A percentile compares a stretch with the other conserved stretches of the same genome.
Conservation (phyloP, 495 filamentous ascomycete species). For the Daldinia loculata region DNA sequence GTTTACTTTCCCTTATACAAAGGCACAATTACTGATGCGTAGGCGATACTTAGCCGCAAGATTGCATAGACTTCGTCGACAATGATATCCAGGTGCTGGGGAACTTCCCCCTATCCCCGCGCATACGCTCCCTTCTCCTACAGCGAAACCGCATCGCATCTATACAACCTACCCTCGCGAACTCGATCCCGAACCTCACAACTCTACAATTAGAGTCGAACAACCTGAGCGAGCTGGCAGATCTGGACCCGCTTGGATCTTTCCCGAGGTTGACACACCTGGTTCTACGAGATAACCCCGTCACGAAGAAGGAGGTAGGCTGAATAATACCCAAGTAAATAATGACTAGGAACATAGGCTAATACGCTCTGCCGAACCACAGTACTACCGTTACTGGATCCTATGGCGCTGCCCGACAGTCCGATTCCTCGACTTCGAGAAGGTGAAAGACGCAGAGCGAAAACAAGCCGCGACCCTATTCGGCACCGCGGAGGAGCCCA, state of each 20-base stretch:
- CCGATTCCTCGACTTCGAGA: conserved; percentile 91
- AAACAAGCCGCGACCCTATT: conserved; percentile 79
- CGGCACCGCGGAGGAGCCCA: conserved; percentile 77
- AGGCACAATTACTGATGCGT: background rate
- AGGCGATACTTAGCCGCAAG: conserved; percentile 66
- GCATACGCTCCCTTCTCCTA: conserved; percentile 84
- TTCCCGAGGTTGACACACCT: conserved; percentile 80
- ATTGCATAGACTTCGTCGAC: conserved; percentile 97
- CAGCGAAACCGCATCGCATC: conserved; percentile 85
- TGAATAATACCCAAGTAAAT: background rate
- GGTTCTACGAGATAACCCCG: conserved; percentile 84
- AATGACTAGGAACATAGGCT: background rate
- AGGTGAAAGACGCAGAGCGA: conserved; percentile 88
- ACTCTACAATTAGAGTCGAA: conserved; percentile 83
- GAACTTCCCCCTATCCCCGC: conserved; percentile 94
- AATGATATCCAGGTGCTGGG: conserved; percentile 90
- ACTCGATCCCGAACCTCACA: conserved; percentile 77
- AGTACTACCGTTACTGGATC: conserved; percentile 94
- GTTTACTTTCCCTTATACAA: conserved; percentile 3
- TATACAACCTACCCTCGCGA: conserved; percentile 77
- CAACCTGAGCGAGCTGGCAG: conserved; percentile 78
- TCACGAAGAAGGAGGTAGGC: conserved; percentile 89
- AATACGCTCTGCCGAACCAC: background rate
- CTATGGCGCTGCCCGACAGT: conserved; percentile 86
- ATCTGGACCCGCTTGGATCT: conserved; percentile 81